Conservation (phyloP, 495 filamentous ascomycete genomes). For the Daldinia decipiens region DNA sequence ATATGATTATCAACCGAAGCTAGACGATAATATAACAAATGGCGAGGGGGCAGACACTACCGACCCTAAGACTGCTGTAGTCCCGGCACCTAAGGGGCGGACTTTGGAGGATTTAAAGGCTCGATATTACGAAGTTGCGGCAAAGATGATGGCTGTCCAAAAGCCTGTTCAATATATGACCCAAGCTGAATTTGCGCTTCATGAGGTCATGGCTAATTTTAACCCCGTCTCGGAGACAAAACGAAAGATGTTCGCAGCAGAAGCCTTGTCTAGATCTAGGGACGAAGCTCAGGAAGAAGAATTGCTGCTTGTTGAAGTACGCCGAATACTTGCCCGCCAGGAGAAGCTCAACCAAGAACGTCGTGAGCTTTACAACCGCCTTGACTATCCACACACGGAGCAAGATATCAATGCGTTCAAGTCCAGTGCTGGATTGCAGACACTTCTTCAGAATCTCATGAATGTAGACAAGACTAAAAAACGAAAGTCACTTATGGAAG, state of each 20-base stretch:
- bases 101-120: slow-evolving; percentile 91
- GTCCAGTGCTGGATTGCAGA: slow-evolving; percentile 78
- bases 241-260: slow-evolving; percentile 85
- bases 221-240: slow-evolving; percentile 77
- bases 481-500: slow-evolving; percentile 67
- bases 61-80: slow-evolving; percentile 57
- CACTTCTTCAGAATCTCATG: slow-evolving; percentile 80
- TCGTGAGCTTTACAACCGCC: slow-evolving; percentile 85
- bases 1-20: slow-evolving; percentile 76
- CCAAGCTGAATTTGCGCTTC: slow-evolving; percentile 76
- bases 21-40: slow-evolving; percentile 44
- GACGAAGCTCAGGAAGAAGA: slow-evolving; percentile 94
- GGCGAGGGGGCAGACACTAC: slow-evolving; percentile 41
- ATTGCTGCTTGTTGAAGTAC: slow-evolving; percentile 84
- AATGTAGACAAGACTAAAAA: slow-evolving; percentile 89
- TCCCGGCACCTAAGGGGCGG: slow-evolving; percentile 60
- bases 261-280: slow-evolving; percentile 78
- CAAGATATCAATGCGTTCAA: slow-evolving; percentile 77
- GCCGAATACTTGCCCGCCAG: slow-evolving; percentile 84
- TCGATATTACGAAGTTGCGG: slow-evolving; percentile 86
- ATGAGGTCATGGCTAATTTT: slow-evolving; percentile 87
- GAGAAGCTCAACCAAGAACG: slow-evolving; percentile 86
- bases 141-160: slow-evolving; percentile 83
- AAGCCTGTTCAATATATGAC: slow-evolving; percentile 88
- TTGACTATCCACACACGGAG: slow-evolving; percentile 79